These are phyloP conservation scores for Huiozyma naganishii DNA, from an alignment of 805 yeast species.

Conservation along the genomic window DNA sequence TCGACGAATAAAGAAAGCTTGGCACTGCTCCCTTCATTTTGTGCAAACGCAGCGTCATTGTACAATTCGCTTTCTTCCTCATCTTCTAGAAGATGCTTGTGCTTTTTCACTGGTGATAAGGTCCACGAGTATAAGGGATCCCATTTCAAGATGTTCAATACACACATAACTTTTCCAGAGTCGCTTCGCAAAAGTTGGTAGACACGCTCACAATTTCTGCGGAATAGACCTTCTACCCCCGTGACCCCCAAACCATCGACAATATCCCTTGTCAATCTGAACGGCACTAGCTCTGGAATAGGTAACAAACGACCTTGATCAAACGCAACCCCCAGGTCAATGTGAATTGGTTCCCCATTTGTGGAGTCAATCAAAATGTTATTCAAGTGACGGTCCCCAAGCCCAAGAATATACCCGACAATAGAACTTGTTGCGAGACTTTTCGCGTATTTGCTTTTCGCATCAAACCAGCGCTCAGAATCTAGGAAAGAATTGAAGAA, in stretches of 20 bases:
- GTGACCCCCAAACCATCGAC: slow-evolving; percentile 88
- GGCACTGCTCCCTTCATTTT: neutral
- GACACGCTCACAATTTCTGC: slow-evolving; percentile 62
- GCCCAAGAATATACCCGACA: slow-evolving; percentile 77
- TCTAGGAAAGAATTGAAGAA: slow-evolving; percentile 57
- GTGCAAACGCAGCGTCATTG: neutral
- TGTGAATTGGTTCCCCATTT: slow-evolving; percentile 92
- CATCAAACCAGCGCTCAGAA: slow-evolving; percentile 65
- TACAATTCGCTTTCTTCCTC: slow-evolving; percentile 1
- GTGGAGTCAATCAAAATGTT: slow-evolving; percentile 70
- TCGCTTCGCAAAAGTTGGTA: slow-evolving; percentile 56
- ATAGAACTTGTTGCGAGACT: slow-evolving; percentile 82
- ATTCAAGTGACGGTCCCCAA: slow-evolving; percentile 93
- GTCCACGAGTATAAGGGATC: slow-evolving; percentile 94
- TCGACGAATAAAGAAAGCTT: neutral
- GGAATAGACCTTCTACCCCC: slow-evolving; percentile 73
- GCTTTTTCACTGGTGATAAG: slow-evolving; percentile 59
- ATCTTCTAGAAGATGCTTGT: slow-evolving; percentile 27
- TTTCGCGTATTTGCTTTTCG: slow-evolving; percentile 53
- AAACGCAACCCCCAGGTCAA: slow-evolving; percentile 92
- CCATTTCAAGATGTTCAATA: slow-evolving; percentile 75
- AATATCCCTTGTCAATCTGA: slow-evolving; percentile 78
- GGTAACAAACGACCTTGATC: slow-evolving; percentile 82
- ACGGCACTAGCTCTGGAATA: slow-evolving; percentile 90
- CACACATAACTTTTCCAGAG: slow-evolving; percentile 60